A percentile compares a stretch with the other conserved stretches of the same genome.
phyloP scores from a whole-genome alignment of 805 yeast genomes.

The Nakazawaea ambrosiae region DNA sequence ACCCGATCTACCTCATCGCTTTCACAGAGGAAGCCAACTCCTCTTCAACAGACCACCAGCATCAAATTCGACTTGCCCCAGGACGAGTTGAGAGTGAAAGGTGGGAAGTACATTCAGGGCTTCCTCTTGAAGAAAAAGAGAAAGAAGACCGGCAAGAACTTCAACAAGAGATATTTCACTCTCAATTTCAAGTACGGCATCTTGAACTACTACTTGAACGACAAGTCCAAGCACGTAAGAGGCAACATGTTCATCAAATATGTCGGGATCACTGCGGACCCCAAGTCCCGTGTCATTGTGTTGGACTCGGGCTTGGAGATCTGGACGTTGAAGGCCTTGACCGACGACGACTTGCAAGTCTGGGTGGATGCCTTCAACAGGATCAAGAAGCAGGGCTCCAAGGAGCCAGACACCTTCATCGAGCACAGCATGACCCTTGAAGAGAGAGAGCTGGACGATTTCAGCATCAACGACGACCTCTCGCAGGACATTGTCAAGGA shows the following conservation, averaged over 20 bases:
- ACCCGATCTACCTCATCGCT: neutral
- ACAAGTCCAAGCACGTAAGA: conserved; percentile 63
- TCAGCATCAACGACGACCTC: neutral
- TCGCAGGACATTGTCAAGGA: conserved; percentile 4
- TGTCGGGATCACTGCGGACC: conserved; percentile 77
- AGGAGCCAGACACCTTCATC: neutral
- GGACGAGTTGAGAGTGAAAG: conserved; percentile 27
- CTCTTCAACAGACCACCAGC: neutral
- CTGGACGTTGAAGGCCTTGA: conserved; percentile 77
- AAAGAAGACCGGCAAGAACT: conserved; percentile 80
- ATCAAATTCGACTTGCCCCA: conserved; percentile 23
- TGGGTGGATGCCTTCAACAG: conserved; percentile 81
- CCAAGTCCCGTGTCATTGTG: conserved; percentile 58
- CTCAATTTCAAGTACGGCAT: conserved; percentile 79
- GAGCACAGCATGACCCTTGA: too few relatives aligned
- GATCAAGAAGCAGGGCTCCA: conserved; percentile 24
- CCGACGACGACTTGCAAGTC: conserved; percentile 56
- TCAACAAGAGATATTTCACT: conserved; percentile 75
- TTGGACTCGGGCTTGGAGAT: conserved; percentile 94
- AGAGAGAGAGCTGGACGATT: conserved; percentile 8
- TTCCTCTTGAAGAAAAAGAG: conserved; percentile 64
- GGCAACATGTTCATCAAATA: conserved; percentile 88
- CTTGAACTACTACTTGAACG: conserved; percentile 71
- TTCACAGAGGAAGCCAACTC: neutral
- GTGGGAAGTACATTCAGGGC: conserved; percentile 74